Base-by-base conservation (phyloP, 2,329 filamentous ascomycete genomes). In the Nothopassalora personata region DNA sequence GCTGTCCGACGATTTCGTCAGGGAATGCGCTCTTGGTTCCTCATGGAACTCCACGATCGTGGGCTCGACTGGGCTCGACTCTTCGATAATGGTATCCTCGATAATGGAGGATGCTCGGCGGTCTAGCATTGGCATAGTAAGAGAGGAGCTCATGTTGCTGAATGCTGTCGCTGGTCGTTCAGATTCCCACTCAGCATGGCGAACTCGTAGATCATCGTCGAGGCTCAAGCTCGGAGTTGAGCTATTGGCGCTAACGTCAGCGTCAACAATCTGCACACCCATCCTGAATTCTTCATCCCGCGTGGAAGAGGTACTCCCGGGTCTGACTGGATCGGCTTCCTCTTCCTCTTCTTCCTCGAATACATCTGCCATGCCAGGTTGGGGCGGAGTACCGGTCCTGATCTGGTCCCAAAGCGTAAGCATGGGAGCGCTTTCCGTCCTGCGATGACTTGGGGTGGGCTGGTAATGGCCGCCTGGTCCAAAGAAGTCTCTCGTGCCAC, bases 331-430 rank as follows among this genome's bases (percentile, higher is more conserved):
- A 34, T 54, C 57, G 4, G 51, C 54, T 47, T 66, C 75, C 11
- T 85, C 81, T 67, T 90, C 87, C 63, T 91, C 89, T 30, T 92
- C 89, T 67, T 93, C 90, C 70, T 94, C 90, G 64, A 93, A 94
- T 0, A 94, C 90, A 70, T 93, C 90, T 0, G 87, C 89, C 89
- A 94, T 92, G 0, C 87, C 87, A 0, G 87, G 86, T 64, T 83
- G 66, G 9, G 69, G 66, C 8, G 67, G 65, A 13, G 69, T 69
- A 23, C 66, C 64, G 19, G 62, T 61, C 19, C 70, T 67, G 23
- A 53, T 50, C 30, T 67, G 62, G 57, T 92, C 89, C 67, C 93
- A 93, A 0, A 88, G 86, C 11, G 84, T 85, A 73, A 92, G 83
- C 67, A 90, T 88, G 4, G 90, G 90, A 1, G 90, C 89, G 69